phyloP scores from a whole-genome alignment of 768 basidiomycete species.

The Rhodotorula diobovata region DNA sequence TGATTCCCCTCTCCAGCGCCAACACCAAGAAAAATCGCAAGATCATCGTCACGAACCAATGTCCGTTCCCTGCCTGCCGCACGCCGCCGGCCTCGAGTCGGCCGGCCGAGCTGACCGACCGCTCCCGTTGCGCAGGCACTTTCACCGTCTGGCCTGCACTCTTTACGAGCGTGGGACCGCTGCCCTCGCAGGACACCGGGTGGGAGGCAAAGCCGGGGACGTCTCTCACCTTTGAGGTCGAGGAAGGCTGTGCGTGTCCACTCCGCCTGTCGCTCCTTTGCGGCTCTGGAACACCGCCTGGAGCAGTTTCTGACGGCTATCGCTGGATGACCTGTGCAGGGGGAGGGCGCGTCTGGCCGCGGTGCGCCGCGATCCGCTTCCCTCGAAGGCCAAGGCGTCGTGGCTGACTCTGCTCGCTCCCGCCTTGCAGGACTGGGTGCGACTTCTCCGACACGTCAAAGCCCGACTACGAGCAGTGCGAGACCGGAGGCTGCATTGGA shows the following conservation, averaged over 20 bases:
- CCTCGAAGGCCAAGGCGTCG: no score
- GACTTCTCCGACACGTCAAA: slow-evolving; percentile 7
- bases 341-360: background rate
- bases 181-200: slow-evolving; percentile 8
- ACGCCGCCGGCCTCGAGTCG: background rate
- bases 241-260: slow-evolving; percentile 10
- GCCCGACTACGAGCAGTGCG: slow-evolving; percentile 4
- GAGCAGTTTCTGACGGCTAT: no score
- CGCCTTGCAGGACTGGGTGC: slow-evolving; percentile 6
- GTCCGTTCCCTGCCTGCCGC: background rate
- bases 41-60: background rate
- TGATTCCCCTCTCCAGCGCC: background rate
- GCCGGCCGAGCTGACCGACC: background rate
- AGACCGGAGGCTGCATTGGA: background rate
- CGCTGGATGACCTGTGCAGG: background rate
- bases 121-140: background rate
- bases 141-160: slow-evolving; percentile 18
- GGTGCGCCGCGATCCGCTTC: background rate
- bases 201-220: slow-evolving; percentile 23
- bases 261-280: no score
- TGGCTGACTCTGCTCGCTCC: background rate
- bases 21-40: background rate
- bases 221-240: slow-evolving; percentile 8
- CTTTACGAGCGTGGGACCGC: slow-evolving; percentile 6
- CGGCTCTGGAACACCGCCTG: no score